Percentiles rank a stretch among this genome's conserved stretches.
Conservation (phyloP, 345 rosid genomes). For the Salix suchowensis region DNA sequence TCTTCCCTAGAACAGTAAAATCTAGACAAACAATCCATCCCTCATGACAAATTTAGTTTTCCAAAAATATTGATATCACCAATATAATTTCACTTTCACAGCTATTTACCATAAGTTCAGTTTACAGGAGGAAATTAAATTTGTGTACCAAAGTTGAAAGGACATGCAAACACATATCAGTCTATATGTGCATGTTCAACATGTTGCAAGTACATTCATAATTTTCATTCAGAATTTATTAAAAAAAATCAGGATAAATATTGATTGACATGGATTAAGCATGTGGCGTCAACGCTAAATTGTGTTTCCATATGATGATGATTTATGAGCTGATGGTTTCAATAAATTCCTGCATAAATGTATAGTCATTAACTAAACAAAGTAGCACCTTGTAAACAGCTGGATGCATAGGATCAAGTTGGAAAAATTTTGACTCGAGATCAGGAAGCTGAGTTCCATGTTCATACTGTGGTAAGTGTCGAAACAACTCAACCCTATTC, state of each 20-base stretch:
- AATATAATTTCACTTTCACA: too few relatives aligned
- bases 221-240: neutral
- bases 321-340: too few relatives aligned
- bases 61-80: neutral
- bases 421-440: conserved; percentile 71
- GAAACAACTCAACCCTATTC: conserved; percentile 82
- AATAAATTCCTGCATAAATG: too few relatives aligned
- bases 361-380: neutral
- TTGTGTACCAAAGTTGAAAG: neutral
- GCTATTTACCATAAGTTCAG: neutral
- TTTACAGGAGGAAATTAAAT: neutral
- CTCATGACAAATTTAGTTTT: neutral
- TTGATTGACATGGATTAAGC: neutral
- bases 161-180: neutral
- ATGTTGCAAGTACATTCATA: neutral
- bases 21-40: neutral
- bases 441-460: conserved; percentile 90
- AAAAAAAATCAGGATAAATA: neutral
- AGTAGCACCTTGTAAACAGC: conserved; percentile 78
- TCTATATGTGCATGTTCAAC: neutral
- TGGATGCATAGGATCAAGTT: conserved; percentile 86
- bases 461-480: conserved; percentile 96
- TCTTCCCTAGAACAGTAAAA: neutral
- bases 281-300: neutral
- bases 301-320: neutral